Evolutionary conservation across 805 yeast genomes (phyloP).

Genomic region (Brettanomyces sp.): DNA sequence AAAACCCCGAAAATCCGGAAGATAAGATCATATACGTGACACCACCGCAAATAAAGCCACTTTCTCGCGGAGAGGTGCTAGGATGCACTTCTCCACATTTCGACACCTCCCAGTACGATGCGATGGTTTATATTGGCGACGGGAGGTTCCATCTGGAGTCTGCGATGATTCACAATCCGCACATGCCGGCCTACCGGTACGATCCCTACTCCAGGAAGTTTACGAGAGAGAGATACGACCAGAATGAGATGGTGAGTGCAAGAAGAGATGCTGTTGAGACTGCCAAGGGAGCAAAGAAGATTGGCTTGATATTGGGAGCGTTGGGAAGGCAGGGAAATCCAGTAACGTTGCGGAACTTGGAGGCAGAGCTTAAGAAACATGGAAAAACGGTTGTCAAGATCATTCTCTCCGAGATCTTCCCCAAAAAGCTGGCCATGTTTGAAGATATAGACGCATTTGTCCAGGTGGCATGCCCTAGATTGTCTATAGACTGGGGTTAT

Average conservation of each 20-base stretch:
- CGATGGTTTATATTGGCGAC: conserved; percentile 89
- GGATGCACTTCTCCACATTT: conserved; percentile 92
- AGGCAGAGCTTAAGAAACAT: conserved; percentile 36
- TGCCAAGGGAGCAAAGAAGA: conserved; percentile 51
- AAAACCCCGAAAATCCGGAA: conserved; percentile 20
- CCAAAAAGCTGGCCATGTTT: conserved; percentile 83
- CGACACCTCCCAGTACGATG: conserved; percentile 53
- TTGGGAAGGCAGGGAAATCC: conserved; percentile 93
- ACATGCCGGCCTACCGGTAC: conserved; percentile 82
- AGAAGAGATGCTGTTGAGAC: conserved; percentile 63
- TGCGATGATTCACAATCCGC: conserved; percentile 96
- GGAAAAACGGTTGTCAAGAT: conserved; percentile 73
- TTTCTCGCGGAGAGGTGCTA: conserved; percentile 90
- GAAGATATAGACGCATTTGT: conserved; percentile 91
- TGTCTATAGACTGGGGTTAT: conserved; percentile 98
- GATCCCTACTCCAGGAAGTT: conserved; percentile 92
- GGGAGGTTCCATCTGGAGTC: conserved; percentile 93
- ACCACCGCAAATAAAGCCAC: conserved; percentile 87
- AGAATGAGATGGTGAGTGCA: conserved; percentile 66
- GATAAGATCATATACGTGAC: conserved; percentile 47
- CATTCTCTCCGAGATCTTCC: conserved; percentile 86
- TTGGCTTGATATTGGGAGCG: conserved; percentile 87
- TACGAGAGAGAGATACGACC: conserved; percentile 83
- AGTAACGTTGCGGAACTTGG: conserved; percentile 60
- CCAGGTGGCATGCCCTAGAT: conserved; percentile 94